Conservation (phyloP, 345 rosid genomes). For the Dimocarpus longan region DNA sequence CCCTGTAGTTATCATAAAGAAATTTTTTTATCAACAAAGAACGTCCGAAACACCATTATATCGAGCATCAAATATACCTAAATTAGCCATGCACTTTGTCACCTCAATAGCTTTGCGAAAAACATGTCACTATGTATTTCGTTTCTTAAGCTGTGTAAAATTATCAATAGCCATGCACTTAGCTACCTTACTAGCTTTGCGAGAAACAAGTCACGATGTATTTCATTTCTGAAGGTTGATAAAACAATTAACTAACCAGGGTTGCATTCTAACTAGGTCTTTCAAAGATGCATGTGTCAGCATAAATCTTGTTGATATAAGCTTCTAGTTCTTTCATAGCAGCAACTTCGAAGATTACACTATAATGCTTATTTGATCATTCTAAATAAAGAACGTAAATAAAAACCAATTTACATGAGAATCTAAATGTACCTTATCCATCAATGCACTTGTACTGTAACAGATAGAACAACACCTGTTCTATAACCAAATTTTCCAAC, state of each 20-base stretch:
- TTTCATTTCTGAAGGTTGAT: not conserved
- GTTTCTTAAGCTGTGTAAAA: too few relatives aligned
- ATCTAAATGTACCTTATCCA: not conserved
- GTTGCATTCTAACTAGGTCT: not conserved
- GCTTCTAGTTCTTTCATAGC: not conserved
- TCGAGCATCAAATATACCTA: not conserved
- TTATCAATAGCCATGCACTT: not conserved
- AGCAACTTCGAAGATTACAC: not conserved
- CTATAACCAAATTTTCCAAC: not conserved
- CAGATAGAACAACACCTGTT: not conserved
- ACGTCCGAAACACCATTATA: not conserved
- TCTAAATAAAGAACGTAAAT: too few relatives aligned
- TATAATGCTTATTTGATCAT: not conserved
- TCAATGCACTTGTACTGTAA: not conserved
- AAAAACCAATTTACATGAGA: not conserved
- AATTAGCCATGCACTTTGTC: not conserved
- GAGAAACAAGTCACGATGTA: not conserved
- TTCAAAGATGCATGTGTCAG: not conserved
- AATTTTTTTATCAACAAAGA: not conserved
- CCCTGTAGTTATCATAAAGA: not conserved
- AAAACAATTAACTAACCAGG: not conserved
- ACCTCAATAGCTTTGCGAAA: too few relatives aligned
- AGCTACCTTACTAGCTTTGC: not conserved
- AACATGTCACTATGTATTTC: too few relatives aligned
- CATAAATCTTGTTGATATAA: not conserved